Evolutionary conservation across 495 filamentous ascomycete genomes (phyloP), one percentile per base, ranked within the genome.

Genomic region (Tetracladium setigerum): DNA sequence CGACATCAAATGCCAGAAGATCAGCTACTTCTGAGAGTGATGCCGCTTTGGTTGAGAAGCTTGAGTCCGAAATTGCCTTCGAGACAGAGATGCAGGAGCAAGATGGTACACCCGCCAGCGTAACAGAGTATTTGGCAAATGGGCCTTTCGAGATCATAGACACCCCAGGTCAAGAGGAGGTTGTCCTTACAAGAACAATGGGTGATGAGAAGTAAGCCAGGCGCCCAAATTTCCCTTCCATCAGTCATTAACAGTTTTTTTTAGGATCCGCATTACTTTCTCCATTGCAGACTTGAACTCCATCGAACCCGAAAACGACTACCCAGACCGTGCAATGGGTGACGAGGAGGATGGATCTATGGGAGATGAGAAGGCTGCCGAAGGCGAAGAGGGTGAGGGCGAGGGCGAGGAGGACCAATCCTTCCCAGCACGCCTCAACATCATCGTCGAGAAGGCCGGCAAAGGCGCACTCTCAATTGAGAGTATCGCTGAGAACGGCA

Each of bases 211-310:
- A 78, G 87, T 94, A 68, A 66, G 81, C 67, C 14, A 35, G 6
- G 12, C 14, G 12, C n/a, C 31, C 27, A 27, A 27, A 12, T 5
- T 12, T 13, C 11, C 11, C 16, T 16, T 41, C 44, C 17, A 30
- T 47, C 7, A 13, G 14, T 51, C 34, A 35, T 54, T 64, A 43
- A 63, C 46, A 33, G 19, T 14, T 9, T 33, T 9, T 33, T 8
- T n/a, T 52, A 95, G 88, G 53, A 95, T 99, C 71, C 82, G 82
- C 47, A 78, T 97, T 53, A 81, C 82, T 52, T 98, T 98, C 75
- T 92, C 89, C 53, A 89, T 95, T 62, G 81, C 86, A 54, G 94
- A 96, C 64, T 76, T 99, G 38, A 82, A 85, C 68, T 78, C 77
- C 70, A 69, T 83, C 58, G 77, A 84, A 45, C 69, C 79, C 44